These are phyloP conservation scores for Zalaria sp. DNA, from an alignment of 2,329 filamentous ascomycete genomes.

Conservation along the genomic window DNA sequence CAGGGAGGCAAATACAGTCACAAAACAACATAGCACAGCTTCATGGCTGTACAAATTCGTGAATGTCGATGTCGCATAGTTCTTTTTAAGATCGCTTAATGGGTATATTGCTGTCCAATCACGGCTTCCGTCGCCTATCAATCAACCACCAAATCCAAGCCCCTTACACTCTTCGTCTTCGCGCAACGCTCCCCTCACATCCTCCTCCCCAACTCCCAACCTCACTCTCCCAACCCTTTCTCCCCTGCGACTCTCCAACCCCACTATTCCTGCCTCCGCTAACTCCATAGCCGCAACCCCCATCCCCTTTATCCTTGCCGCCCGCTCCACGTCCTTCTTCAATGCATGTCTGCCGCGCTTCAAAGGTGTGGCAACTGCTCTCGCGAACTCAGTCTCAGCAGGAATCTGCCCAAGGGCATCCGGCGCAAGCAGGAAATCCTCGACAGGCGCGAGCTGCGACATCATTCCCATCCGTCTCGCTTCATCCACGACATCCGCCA, in stretches of 20 bases:
- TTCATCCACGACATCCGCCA: constrained; percentile 84
- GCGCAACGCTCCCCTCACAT: constrained; percentile 73
- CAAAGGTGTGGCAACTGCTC: constrained; percentile 15
- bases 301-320: constrained; percentile 43
- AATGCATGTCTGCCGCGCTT: constrained; percentile 17
- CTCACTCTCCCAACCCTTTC: constrained; percentile 81
- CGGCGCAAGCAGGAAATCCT: constrained; percentile 42
- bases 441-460: constrained; percentile 45
- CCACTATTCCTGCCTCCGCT: constrained; percentile 75
- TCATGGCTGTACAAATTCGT: no score
- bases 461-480: constrained; percentile 54
- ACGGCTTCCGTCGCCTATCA: no score
- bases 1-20: no score
- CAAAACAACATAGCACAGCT: no score
- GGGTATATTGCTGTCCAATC: no score
- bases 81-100: no score
- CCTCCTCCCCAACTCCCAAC: constrained; percentile 76
- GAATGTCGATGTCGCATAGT: no score
- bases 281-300: constrained; percentile 67
- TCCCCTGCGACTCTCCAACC: constrained; percentile 61
- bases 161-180: constrained; percentile 80
- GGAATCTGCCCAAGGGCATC: constrained; percentile 19
- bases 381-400: constrained; percentile 10
- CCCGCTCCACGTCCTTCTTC: constrained; percentile 17
- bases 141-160: constrained; percentile 44